These are phyloP conservation scores for Gillenia trifoliata DNA, from an alignment of 306 rosid genomes.

Conservation along the genomic window DNA sequence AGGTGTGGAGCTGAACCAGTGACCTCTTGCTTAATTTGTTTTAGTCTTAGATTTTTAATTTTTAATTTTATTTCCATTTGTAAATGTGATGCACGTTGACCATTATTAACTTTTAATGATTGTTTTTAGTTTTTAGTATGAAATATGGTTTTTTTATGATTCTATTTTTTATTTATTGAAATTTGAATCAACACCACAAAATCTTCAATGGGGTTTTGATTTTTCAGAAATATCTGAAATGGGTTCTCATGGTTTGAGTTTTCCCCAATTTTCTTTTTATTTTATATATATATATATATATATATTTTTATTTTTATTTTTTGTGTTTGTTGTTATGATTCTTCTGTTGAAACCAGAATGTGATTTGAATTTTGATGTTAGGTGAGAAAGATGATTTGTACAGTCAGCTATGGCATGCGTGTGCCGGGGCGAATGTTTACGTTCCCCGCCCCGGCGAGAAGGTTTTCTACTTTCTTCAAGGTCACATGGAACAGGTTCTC, in stretches of 20 bases:
- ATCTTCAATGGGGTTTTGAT: not conserved
- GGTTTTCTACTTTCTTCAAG: constrained; percentile 61
- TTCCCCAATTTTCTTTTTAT: not conserved
- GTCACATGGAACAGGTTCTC: constrained; percentile 71
- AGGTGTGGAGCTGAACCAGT: not conserved
- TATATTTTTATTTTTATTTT: no score
- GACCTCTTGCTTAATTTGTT: not conserved
- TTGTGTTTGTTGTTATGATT: not conserved
- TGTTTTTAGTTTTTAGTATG: not conserved
- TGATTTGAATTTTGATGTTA: constrained; percentile 1
- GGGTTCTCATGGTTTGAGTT: not conserved
- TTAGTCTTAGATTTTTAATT: not conserved
- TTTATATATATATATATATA: no score
- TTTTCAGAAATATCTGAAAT: not conserved
- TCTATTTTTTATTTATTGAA: not conserved
- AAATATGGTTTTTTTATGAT: not conserved
- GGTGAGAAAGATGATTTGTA: constrained; percentile 28
- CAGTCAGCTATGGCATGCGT: constrained; percentile 41
- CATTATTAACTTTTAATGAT: not conserved
- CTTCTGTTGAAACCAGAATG: not conserved
- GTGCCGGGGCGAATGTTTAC: constrained; percentile 43
- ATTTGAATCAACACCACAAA: not conserved
- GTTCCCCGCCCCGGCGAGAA: constrained; percentile 48
- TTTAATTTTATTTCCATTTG: not conserved
- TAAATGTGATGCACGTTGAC: not conserved